Conservation (phyloP, 805 yeast species). For the Pichia cephalocereana region DNA sequence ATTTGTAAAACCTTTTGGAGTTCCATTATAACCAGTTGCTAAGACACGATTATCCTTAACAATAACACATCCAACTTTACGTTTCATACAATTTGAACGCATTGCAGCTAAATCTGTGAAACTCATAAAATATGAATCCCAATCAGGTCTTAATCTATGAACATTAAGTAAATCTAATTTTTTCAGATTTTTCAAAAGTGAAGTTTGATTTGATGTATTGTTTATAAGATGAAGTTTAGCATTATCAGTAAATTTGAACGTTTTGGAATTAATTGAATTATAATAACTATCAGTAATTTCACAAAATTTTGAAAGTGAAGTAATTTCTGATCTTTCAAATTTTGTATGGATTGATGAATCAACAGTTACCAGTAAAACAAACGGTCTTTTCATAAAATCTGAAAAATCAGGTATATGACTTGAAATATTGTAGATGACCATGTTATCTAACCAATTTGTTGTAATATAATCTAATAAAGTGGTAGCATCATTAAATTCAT, state of each 20-base stretch:
- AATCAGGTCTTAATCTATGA: constrained; percentile 71
- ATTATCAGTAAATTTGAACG: constrained; percentile 19
- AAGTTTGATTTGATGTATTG: constrained; percentile 29
- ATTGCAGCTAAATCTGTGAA: constrained; percentile 88
- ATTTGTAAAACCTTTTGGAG: constrained; percentile 79
- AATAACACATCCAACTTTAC: constrained; percentile 94
- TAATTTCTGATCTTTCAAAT: constrained; percentile 20
- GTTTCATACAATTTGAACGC: constrained; percentile 92
- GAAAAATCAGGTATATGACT: constrained; percentile 32
- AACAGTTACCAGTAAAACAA: constrained; percentile 67
- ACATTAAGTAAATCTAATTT: constrained; percentile 37
- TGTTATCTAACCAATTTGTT: constrained; percentile 50
- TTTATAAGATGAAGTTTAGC: constrained; percentile 56
- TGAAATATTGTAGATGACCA: constrained; percentile 45
- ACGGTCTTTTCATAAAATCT: constrained; percentile 60
- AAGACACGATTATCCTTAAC: constrained; percentile 79
- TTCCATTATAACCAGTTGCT: constrained; percentile 97
- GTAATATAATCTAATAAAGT: constrained; percentile 56
- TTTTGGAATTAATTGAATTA: constrained; percentile 27
- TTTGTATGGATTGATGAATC: constrained; percentile 62
- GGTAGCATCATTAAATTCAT: constrained; percentile 11
- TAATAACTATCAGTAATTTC: constrained; percentile 4
- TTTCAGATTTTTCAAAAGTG: constrained; percentile 31
- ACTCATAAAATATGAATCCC: constrained; percentile 96
- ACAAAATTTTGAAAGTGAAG: constrained; percentile 11